Conservation (phyloP, 2,329 filamentous ascomycete species). For the Pseudogymnoascus sp. region DNA sequence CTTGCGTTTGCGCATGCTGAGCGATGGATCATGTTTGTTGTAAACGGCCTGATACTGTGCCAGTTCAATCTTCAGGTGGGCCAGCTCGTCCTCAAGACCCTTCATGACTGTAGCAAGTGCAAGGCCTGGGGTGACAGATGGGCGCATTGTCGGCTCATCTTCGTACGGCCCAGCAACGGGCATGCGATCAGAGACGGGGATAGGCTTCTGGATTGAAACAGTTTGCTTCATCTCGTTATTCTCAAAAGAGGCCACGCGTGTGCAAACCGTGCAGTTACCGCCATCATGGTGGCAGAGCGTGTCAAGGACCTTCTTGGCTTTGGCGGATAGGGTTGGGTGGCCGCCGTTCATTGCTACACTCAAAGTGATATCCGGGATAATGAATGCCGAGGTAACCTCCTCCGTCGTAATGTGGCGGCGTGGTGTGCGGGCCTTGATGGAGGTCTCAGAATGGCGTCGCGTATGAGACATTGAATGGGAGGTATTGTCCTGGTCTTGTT, state of each 20-base stretch:
- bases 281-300: slow-evolving; percentile 49
- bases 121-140: slow-evolving; percentile 30
- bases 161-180: slow-evolving; percentile 36
- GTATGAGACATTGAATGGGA: slow-evolving; percentile 14
- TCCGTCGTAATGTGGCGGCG: slow-evolving; percentile 34
- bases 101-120: slow-evolving; percentile 76
- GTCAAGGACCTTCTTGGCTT: slow-evolving; percentile 48
- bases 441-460: slow-evolving; percentile 22
- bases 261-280: slow-evolving; percentile 52
- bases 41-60: slow-evolving; percentile 55
- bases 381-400: slow-evolving; percentile 54
- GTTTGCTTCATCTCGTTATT: slow-evolving; percentile 42
- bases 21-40: slow-evolving; percentile 58
- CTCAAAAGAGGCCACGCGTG: slow-evolving; percentile 42
- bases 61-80: slow-evolving; percentile 68
- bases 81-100: slow-evolving; percentile 70
- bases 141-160: slow-evolving; percentile 54
- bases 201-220: slow-evolving; percentile 56
- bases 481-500: background rate
- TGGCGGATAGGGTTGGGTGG: slow-evolving; percentile 44
- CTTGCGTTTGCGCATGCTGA: slow-evolving; percentile 59
- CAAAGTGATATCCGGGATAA: slow-evolving; percentile 52
- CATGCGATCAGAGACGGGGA: slow-evolving; percentile 58
- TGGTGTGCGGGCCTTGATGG: slow-evolving; percentile 30
- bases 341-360: slow-evolving; percentile 32